Evolutionary conservation across 179 eudicot species (phyloP), one percentile per base, ranked within the genome.

Genomic region (Corrigiola litoralis): DNA sequence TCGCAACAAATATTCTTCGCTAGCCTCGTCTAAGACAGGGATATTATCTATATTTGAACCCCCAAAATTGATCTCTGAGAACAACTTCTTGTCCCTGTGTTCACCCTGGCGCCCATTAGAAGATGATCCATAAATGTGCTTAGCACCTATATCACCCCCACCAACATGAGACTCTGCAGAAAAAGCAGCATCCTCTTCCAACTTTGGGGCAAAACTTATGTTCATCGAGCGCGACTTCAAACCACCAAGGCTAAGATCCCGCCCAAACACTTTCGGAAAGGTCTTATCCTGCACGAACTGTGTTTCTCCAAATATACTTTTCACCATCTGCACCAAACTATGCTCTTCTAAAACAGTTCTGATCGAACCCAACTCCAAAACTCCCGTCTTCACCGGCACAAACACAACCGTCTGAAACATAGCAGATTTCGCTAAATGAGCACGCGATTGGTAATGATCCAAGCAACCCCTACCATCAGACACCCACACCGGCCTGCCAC

Each of bases 301-400:
- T 40, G 80, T 52, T 41, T 76, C 88, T 16, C 81, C 88, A 66
- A 85, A 62, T 6, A 81, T 25, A 17, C 77, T 61, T 41, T 78
- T 89, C 4, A 85, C 78, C 81, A 75, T 70, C 27, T 84, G 84
- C 59, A 87, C 66, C 48, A 77, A 27, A 48, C 65, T 70, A 50
- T 70, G 82, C 18, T 92, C 95, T 74, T 92, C 96, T 18, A 74
- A 46, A 18, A 92, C 71, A 6, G 83, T 69, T 46, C 75, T 81
- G 18, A 79, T 73, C 0, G 98, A 92, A 48, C 88, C 98, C 54
- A 92, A 48, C 76, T 92, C 98, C 41, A 92, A 73, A 9, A 92
- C 91, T 7, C 98, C 98, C 1, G 77, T 52, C 72, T 89, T 87
- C 40, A 84, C 58, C 0, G 98, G 98, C 55, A 92, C 70, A 55